Evolutionary conservation across 169 alveolate species (phyloP).

Genomic region (Perkinsus olseni): DNA sequence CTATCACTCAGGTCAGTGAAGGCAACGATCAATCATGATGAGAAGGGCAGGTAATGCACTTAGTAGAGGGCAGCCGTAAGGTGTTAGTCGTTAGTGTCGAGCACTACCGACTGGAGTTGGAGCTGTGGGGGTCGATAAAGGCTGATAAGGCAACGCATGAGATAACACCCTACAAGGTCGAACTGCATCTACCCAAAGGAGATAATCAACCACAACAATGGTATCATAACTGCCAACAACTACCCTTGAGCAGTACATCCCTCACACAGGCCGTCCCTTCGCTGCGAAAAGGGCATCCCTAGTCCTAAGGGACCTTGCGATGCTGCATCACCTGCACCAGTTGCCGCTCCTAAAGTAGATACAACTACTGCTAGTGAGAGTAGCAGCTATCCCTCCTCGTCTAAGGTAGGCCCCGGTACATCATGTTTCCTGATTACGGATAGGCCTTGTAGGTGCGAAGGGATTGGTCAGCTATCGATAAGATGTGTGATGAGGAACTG

Average conservation of each 20-base stretch:
- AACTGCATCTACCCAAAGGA: slow-evolving; percentile 46
- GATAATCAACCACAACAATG: slow-evolving; percentile 41
- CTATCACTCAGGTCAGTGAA: background rate
- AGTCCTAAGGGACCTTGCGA: slow-evolving; percentile 13
- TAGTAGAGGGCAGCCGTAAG: background rate
- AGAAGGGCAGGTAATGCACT: background rate
- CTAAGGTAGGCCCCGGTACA: background rate
- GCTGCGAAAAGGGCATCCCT: slow-evolving; percentile 15
- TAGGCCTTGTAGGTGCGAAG: slow-evolving; percentile 11
- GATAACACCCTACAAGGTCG: slow-evolving; percentile 51
- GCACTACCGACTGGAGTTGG: background rate
- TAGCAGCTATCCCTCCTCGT: slow-evolving; percentile 18
- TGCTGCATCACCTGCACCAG: slow-evolving; percentile 52
- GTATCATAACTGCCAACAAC: slow-evolving; percentile 34
- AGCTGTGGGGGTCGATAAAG: slow-evolving; percentile 13
- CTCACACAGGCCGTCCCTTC: background rate
- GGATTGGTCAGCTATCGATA: slow-evolving; percentile 64
- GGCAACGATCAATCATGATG: background rate
- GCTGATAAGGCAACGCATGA: slow-evolving; percentile 33
- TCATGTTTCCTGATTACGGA: no score
- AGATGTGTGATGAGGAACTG: slow-evolving; percentile 57
- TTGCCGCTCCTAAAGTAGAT: no score
- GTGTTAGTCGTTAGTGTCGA: background rate
- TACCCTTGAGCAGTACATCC: background rate
- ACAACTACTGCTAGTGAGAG: no score